phyloP scores from a whole-genome alignment of 805 yeast genomes.

The Yamadazyma sp. region DNA sequence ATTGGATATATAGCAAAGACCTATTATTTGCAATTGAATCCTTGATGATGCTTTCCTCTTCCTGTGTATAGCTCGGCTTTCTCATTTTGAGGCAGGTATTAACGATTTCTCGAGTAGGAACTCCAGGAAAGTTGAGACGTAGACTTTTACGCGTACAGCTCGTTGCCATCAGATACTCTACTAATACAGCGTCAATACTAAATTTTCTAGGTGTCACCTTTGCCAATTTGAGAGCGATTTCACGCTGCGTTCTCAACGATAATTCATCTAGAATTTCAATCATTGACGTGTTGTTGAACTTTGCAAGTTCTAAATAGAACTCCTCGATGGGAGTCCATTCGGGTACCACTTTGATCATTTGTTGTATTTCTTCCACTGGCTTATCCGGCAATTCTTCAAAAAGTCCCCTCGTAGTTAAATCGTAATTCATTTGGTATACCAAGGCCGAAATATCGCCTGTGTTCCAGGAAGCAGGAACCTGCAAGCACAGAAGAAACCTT shows the following conservation, averaged over 20 bases:
- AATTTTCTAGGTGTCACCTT: conserved; percentile 2
- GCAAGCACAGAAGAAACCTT: background rate
- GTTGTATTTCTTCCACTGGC: conserved; percentile 13
- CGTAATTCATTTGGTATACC: conserved; percentile 11
- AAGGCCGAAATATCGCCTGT: conserved; percentile 12
- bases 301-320: conserved; percentile 9
- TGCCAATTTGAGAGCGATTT: conserved; percentile 4
- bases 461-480: conserved; percentile 8
- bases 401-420: conserved; percentile 15
- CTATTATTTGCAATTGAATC: conserved; percentile 6
- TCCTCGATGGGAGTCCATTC: conserved; percentile 7
- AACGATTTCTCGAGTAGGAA: conserved; percentile 21
- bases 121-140: conserved; percentile 14
- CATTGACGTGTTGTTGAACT: conserved; percentile 6
- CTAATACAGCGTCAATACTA: conserved; percentile 7
- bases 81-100: conserved; percentile 20
- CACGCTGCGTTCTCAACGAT: conserved; percentile 12
- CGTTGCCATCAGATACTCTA: conserved; percentile 11
- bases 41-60: conserved; percentile 18
- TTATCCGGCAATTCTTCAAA: conserved; percentile 17
- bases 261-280: conserved; percentile 11
- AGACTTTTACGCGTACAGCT: conserved; percentile 12
- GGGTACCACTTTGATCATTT: background rate
- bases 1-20: conserved; percentile 22
- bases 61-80: conserved; percentile 15